phyloP scores from a whole-genome alignment of 768 basidiomycete genomes.

The Leccinum boreale region DNA sequence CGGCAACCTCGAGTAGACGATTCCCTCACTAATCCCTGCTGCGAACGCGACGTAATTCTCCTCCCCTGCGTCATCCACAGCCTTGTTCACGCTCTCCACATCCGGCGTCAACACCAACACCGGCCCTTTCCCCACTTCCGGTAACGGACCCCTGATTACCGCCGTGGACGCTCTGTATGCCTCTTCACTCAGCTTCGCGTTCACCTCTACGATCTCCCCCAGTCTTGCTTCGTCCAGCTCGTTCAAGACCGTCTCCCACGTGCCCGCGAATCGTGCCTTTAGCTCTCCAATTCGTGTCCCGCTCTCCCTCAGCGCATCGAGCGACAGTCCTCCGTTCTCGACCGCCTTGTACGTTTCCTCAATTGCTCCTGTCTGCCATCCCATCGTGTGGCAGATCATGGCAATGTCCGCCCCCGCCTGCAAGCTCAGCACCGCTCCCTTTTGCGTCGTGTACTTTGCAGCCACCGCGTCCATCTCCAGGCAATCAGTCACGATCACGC shows the following conservation, averaged over 20 bases:
- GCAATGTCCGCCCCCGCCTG: conserved; percentile 67
- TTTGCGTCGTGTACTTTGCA: conserved; percentile 31
- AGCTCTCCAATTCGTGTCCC: conserved; percentile 44
- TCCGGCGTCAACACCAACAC: conserved; percentile 54
- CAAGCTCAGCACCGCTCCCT: conserved; percentile 53
- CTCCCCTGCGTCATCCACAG: conserved; percentile 56
- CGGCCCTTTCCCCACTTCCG: conserved; percentile 30
- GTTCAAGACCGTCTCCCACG: conserved; percentile 40
- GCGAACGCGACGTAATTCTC: conserved; percentile 56
- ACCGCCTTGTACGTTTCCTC: conserved; percentile 51
- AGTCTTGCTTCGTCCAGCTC: conserved; percentile 26
- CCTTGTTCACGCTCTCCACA: conserved; percentile 55
- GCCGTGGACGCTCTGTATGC: conserved; percentile 50
- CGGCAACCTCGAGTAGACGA: conserved; percentile 40
- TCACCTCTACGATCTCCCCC: conserved; percentile 34
- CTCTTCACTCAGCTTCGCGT: conserved; percentile 40
- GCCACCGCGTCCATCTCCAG: conserved; percentile 75
- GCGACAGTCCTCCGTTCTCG: conserved; percentile 38
- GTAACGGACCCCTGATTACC: conserved; percentile 40
- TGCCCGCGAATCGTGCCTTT: conserved; percentile 49
- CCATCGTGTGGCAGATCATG: conserved; percentile 69
- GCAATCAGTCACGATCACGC: conserved; percentile 71
- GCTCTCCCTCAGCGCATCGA: conserved; percentile 40
- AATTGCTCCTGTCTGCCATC: conserved; percentile 51
- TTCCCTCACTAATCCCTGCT: conserved; percentile 30